These are phyloP conservation scores for Phytophthora colocasiae DNA, from an alignment of 352 stramenopile species.

Conservation along the genomic window DNA sequence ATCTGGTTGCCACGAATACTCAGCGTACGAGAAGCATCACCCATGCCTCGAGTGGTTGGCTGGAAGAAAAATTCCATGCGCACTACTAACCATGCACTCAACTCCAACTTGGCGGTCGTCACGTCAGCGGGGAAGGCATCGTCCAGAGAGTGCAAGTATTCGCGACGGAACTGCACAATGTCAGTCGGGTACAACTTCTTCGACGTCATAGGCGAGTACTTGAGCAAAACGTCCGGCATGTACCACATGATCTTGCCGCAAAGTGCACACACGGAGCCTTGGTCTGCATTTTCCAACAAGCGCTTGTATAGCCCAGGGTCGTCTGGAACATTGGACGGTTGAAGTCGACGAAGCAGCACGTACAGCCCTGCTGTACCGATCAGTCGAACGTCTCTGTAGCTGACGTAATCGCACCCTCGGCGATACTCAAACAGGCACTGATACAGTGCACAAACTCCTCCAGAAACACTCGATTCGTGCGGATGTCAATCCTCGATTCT, in stretches of 20 bases:
- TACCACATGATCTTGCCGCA: slow-evolving; percentile 89
- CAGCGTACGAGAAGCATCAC: slow-evolving; percentile 74
- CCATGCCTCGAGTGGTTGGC: slow-evolving; percentile 76
- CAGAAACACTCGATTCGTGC: slow-evolving; percentile 85
- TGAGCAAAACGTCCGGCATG: slow-evolving; percentile 87
- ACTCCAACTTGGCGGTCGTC: slow-evolving; percentile 79
- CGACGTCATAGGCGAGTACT: slow-evolving; percentile 83
- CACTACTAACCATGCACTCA: slow-evolving; percentile 87
- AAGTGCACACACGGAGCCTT: slow-evolving; percentile 84
- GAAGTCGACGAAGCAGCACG: slow-evolving; percentile 86
- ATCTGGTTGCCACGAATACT: slow-evolving; percentile 91
- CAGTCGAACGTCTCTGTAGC: slow-evolving; percentile 91
- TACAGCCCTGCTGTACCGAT: slow-evolving; percentile 92
- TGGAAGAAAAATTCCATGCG: slow-evolving; percentile 91
- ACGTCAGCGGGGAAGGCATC: slow-evolving; percentile 83
- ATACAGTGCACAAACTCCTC: slow-evolving; percentile 90
- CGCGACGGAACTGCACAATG: slow-evolving; percentile 77
- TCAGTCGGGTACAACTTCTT: slow-evolving; percentile 86
- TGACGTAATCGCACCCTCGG: slow-evolving; percentile 81
- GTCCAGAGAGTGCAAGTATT: slow-evolving; percentile 84
- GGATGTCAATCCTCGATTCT: slow-evolving; percentile 84
- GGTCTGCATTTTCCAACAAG: slow-evolving; percentile 89
- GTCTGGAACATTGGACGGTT: slow-evolving; percentile 81
- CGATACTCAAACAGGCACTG: slow-evolving; percentile 66
- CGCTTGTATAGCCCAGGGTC: slow-evolving; percentile 92